Evolutionary conservation across 202 grass and related monocot species (phyloP).

Genomic region (Elaeis oleifera): DNA sequence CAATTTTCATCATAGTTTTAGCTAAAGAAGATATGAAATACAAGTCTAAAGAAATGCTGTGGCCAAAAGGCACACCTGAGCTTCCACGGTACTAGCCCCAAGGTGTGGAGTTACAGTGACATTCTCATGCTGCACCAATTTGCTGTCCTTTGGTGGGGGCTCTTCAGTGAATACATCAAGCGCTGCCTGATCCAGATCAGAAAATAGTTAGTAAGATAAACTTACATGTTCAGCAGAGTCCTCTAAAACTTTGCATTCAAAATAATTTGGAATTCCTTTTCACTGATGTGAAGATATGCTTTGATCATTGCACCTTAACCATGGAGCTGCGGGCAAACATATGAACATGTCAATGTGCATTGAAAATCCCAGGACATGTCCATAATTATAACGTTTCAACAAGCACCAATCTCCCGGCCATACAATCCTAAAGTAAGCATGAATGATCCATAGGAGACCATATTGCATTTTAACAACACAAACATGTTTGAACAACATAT

Average conservation of each 20-base stretch:
- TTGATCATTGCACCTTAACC: no score
- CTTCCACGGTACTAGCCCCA: constrained; percentile 78
- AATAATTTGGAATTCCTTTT: not conserved
- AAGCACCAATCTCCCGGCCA: no score
- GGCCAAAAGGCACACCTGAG: constrained; percentile 44
- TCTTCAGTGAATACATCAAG: constrained; percentile 88
- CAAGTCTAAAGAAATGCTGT: constrained; percentile 9
- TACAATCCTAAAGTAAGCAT: not conserved
- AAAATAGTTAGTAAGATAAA: constrained; percentile 16
- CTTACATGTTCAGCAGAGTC: not conserved
- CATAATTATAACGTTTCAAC: no score
- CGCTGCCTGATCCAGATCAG: constrained; percentile 48
- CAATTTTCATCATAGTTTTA: not conserved
- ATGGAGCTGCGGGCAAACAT: no score
- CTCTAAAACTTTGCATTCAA: no score
- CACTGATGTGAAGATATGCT: not conserved
- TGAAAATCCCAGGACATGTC: no score
- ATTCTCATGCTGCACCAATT: constrained; percentile 75
- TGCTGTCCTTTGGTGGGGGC: constrained; percentile 63
- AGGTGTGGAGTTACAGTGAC: constrained; percentile 75
- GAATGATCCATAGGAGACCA: not conserved
- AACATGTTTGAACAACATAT: not conserved
- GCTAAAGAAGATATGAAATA: constrained; percentile 5
- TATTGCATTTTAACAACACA: not conserved
- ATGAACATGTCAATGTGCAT: no score